phyloP scores from a whole-genome alignment of 2,329 filamentous ascomycete species.

The Exophiala sp. region DNA sequence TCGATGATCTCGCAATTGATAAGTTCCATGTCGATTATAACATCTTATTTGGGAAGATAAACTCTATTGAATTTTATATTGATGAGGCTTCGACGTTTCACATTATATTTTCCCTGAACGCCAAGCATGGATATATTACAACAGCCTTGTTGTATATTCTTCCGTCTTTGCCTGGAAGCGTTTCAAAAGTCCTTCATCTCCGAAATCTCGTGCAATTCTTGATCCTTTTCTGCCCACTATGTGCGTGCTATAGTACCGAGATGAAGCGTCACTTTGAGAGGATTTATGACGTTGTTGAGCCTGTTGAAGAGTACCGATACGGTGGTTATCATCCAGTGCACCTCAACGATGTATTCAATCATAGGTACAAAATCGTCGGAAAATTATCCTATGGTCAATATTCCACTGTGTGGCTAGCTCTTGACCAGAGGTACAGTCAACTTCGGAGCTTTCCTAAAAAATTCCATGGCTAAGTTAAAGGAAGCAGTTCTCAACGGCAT shows the following conservation, averaged over 20 bases:
- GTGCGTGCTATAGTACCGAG: background rate
- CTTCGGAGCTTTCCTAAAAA: slow-evolving; percentile 3
- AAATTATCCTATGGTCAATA: slow-evolving; percentile 40
- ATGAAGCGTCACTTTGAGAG: background rate
- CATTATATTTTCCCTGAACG: too few relatives aligned
- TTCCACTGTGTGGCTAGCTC: slow-evolving; percentile 41
- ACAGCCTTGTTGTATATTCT: too few relatives aligned
- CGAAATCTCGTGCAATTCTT: background rate
- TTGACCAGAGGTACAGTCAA: slow-evolving; percentile 35
- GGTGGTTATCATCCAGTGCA: slow-evolving; percentile 35
- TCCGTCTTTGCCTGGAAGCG: too few relatives aligned
- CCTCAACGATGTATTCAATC: slow-evolving; percentile 30
- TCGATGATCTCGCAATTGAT: slow-evolving; percentile 9
- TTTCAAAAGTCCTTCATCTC: background rate
- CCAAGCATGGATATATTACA: too few relatives aligned
- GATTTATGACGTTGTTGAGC: slow-evolving; percentile 30
- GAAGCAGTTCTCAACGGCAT: background rate
- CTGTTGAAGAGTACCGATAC: slow-evolving; percentile 31
- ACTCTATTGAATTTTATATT: too few relatives aligned
- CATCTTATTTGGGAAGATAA: too few relatives aligned
- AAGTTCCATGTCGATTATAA: slow-evolving; percentile 2
- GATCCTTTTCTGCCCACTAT: background rate
- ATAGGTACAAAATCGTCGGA: slow-evolving; percentile 37
- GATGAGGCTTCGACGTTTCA: too few relatives aligned
- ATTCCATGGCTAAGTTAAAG: background rate